Evolutionary conservation across 2,329 filamentous ascomycete species (phyloP).

Genomic region (Aspergillus piperis): DNA sequence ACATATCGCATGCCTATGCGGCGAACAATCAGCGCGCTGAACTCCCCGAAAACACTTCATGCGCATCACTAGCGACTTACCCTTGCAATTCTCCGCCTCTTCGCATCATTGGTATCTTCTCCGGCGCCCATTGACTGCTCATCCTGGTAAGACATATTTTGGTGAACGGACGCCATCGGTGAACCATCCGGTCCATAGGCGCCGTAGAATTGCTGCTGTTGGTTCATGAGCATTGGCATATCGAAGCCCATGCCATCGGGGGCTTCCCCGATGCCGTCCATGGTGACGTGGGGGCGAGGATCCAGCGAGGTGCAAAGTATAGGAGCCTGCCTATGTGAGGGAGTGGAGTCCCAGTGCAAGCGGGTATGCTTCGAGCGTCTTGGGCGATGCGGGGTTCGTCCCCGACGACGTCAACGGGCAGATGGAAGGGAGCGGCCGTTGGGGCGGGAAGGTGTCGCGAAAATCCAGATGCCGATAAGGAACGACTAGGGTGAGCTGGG

Average conservation of each 20-base stretch:
- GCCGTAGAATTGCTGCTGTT: conserved; percentile 70
- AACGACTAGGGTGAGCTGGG: conserved; percentile 19
- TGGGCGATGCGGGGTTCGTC: conserved; percentile 25
- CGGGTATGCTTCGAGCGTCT: conserved; percentile 18
- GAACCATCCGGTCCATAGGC: conserved; percentile 63
- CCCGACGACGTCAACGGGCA: conserved; percentile 16
- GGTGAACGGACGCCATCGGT: conserved; percentile 55
- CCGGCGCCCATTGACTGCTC: conserved; percentile 47
- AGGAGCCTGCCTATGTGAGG: conserved; percentile 13
- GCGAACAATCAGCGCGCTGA: conserved; percentile 11
- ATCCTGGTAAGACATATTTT: conserved; percentile 42
- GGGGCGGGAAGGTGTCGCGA: not conserved
- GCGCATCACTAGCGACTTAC: conserved; percentile 53
- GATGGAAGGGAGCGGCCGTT: not conserved
- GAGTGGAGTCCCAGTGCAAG: conserved; percentile 21
- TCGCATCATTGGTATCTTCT: conserved; percentile 72
- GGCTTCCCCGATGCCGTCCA: conserved; percentile 41
- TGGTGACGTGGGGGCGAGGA: conserved; percentile 18
- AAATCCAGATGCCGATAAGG: conserved; percentile 11
- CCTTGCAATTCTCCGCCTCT: conserved; percentile 83
- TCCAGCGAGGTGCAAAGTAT: conserved; percentile 1
- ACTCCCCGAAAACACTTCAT: not conserved
- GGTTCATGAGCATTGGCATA: conserved; percentile 58
- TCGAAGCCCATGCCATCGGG: conserved; percentile 45
- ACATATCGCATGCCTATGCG: conserved; percentile 86